phyloP scores from a whole-genome alignment of 2,329 filamentous ascomycete genomes.

The Chrysosporium queenslandicum region DNA sequence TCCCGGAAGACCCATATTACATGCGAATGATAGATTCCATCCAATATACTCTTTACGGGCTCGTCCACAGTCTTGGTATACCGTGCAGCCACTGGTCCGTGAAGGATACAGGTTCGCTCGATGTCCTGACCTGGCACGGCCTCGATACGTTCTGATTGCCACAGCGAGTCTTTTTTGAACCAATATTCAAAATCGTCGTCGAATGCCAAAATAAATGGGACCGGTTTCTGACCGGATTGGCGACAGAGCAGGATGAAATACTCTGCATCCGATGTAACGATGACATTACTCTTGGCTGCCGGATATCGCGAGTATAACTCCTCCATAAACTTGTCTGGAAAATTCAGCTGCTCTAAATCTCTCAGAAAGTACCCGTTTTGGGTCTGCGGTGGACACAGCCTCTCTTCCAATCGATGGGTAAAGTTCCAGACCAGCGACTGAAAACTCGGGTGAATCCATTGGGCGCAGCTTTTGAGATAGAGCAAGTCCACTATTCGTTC shows the following conservation, averaged over 20 bases:
- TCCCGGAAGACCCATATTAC: conserved; percentile 70
- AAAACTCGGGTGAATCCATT: conserved; percentile 84
- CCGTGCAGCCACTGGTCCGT: conserved; percentile 83
- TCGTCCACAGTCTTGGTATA: conserved; percentile 86
- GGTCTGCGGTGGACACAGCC: conserved; percentile 63
- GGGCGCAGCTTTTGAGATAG: conserved; percentile 78
- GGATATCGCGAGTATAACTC: conserved; percentile 67
- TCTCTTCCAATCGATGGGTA: conserved; percentile 86
- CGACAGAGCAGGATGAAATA: conserved; percentile 91
- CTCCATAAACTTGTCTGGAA: conserved; percentile 68
- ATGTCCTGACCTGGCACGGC: conserved; percentile 94
- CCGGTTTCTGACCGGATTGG: conserved; percentile 85
- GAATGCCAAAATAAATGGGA: conserved; percentile 87
- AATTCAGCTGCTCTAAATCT: conserved; percentile 75
- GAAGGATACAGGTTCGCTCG: conserved; percentile 86
- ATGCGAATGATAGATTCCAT: conserved; percentile 78
- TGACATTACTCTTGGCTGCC: conserved; percentile 77
- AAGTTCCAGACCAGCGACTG: conserved; percentile 81
- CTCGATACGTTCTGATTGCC: conserved; percentile 96
- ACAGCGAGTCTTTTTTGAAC: conserved; percentile 99
- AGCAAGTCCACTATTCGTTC: conserved; percentile 80
- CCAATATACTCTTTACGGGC: conserved; percentile 87
- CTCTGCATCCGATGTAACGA: conserved; percentile 96
- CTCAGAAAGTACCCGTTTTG: conserved; percentile 71
- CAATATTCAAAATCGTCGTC: conserved; percentile 98